Base-by-base conservation (phyloP, 106 monocot genomes). In the Platanthera guangdongensis region DNA sequence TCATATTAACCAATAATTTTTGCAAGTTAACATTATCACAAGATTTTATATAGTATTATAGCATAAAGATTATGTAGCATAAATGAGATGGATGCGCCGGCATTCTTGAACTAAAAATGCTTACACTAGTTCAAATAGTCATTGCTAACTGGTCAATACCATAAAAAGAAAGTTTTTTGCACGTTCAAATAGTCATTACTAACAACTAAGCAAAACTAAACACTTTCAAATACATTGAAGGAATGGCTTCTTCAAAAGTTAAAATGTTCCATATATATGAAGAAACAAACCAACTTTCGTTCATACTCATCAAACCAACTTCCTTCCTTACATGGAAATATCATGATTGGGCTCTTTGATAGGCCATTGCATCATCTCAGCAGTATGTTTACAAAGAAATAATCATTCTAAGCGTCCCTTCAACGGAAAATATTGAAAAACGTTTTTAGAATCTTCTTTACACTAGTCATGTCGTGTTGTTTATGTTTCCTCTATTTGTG, bases 271-370 rank as follows among this genome's bases (percentile, higher is more conserved):
- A 6, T 52, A 52, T 11, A n/a, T 2, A n/a, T 15, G 5, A 60
- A 60, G 15, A 60, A 15, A 60, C n/a, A 15, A 60, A 15, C 2
- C n/a, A n/a, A n/a, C n/a, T n/a, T n/a, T n/a, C 75, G 88, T 82
- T 96, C 95, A 76, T 93, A 96, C 48, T 96, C 95, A 71, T 96
- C 95, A 62, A 96, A 87, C 93, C 95, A 96, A 39, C 22, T 86
- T 78, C 89, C 95, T 76, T 96, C 95, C 57, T 87, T 82, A 53
- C 63, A 81, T 60, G 89, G 87, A 83, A 83, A 84, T 74, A 50
- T 86, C 95, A 25, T 25, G 25, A 25, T 25, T 25, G 25, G 25
- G 25, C 25, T 25, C 25, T 25, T 25, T 25, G 25, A 25, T 0
- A 25, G 0, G 25, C 0, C 25, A 25, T 25, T 25, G 25, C 25